Base-by-base conservation (phyloP, 768 basidiomycete genomes). In the Podaxis carcinomalis region DNA sequence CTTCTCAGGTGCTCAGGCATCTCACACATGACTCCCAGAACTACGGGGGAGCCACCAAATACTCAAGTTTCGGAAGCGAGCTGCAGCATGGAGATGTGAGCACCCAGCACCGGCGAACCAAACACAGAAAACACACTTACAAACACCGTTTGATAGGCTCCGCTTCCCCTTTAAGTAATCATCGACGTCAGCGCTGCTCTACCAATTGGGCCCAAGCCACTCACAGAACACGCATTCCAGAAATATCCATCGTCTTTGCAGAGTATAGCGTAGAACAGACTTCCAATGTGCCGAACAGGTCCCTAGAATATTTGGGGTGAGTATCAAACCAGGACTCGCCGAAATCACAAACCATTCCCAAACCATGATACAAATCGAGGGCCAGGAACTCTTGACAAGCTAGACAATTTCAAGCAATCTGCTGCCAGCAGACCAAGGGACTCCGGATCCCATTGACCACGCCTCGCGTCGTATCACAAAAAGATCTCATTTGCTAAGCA, bases 121-220 rank as follows among this genome's bases (percentile, higher is more conserved):
- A 59, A 58, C 57, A 58, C 49, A 58, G 57, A 59, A 51, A 51
- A 59, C 50, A 59, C 57, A 59, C 50, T 39, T 23, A 39, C 57
- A 59, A 59, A 59, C 57, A 59, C 37, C 10, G 37, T 5, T 21
- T 51, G 37, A 59, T 59, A 51, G n/a, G 25, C 50, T 35, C 57
- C 28, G 57, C 27, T 51, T 32, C 49, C 50, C 57, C 57, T 59
- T 59, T 51, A 40, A 39, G 57, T 16, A 52, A 21, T 32, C 37
- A 39, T 47, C 57, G 49, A 59, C 50, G 57, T 59, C 50, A 59
- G 57, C 36, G 35, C 35, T 36, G 36, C 46, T 44, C 54, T 56
- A 7, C 16, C 46, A 58, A 58, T 58, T 49, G 21, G 10, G 57
- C 19, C 47, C 49, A 42, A 36, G n/a, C 46, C 11, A 49, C 57